Evolutionary conservation across 176 grass and related monocot species (phyloP).

Genomic region (Typha latifolia): DNA sequence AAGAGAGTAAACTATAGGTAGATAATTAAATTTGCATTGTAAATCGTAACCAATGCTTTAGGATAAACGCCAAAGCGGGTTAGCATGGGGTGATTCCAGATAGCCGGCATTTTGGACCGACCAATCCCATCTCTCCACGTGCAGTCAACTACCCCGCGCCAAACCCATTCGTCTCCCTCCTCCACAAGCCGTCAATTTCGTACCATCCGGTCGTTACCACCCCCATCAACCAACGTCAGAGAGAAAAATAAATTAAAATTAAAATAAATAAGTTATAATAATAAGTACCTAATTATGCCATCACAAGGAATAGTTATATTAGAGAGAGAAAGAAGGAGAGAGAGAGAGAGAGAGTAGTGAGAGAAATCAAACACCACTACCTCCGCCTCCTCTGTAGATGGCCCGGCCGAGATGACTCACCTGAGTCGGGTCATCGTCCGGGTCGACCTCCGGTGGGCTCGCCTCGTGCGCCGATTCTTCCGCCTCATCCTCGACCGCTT

Average conservation of each 20-base stretch:
- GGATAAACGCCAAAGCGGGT: too few relatives aligned
- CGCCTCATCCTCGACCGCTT: slow-evolving; percentile 58
- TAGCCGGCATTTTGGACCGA: too few relatives aligned
- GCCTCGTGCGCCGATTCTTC: slow-evolving; percentile 49
- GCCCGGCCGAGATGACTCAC: background rate
- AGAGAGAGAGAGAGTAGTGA: background rate
- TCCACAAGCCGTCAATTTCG: background rate
- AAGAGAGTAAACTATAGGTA: too few relatives aligned
- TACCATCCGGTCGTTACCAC: background rate
- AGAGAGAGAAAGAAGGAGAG: background rate
- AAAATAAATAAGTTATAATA: background rate
- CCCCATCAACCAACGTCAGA: background rate
- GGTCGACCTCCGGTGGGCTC: slow-evolving; percentile 50
- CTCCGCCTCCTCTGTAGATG: background rate
- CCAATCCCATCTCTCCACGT: too few relatives aligned
- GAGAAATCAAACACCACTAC: background rate
- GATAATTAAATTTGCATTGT: too few relatives aligned
- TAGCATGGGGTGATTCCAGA: too few relatives aligned
- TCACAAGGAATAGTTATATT: background rate
- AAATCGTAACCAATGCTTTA: too few relatives aligned
- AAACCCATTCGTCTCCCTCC: background rate
- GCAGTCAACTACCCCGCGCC: too few relatives aligned
- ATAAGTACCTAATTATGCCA: background rate
- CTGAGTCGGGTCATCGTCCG: slow-evolving; percentile 4
- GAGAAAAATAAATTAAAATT: background rate